phyloP scores from a whole-genome alignment of 495 filamentous ascomycete species.

The Hapsidospora chrysogenum region DNA sequence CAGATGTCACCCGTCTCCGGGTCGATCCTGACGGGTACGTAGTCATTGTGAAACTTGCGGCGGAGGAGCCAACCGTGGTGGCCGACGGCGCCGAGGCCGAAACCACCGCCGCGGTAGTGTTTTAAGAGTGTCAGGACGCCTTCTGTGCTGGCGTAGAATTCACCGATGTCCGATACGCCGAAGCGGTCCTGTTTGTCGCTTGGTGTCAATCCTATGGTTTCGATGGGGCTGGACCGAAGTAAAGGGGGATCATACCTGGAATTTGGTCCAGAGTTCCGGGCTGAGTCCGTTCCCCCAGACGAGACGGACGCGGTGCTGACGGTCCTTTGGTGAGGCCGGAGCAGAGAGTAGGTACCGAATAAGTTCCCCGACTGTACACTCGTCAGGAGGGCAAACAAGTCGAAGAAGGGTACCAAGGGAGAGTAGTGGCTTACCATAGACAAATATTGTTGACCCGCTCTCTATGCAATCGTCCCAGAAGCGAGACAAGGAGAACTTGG shows the following conservation, averaged over 20 bases:
- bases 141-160: conserved; percentile 54
- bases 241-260: conserved; percentile 28
- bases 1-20: conserved; percentile 45
- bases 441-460: conserved; percentile 48
- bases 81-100: conserved; percentile 41
- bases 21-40: conserved; percentile 53
- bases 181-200: conserved; percentile 48
- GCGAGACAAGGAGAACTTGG: conserved; percentile 48
- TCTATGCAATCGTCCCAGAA: conserved; percentile 68
- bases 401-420: no score
- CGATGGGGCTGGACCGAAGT: no score
- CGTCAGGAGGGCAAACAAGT: no score
- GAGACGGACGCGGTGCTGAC: conserved; percentile 43
- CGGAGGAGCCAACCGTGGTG: conserved; percentile 51
- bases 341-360: conserved; percentile 58
- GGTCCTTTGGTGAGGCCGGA: conserved; percentile 45
- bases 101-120: conserved; percentile 40
- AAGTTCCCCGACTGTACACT: conserved; percentile 49
- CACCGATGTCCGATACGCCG: conserved; percentile 36
- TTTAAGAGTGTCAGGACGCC: conserved; percentile 44
- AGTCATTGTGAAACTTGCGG: conserved; percentile 27
- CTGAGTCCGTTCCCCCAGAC: conserved; percentile 69
- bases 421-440: conserved; percentile 34
- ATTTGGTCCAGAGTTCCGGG: conserved; percentile 59
- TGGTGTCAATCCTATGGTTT: no score